Base-by-base conservation (phyloP, 805 yeast species). In the Torulaspora franciscae region DNA sequence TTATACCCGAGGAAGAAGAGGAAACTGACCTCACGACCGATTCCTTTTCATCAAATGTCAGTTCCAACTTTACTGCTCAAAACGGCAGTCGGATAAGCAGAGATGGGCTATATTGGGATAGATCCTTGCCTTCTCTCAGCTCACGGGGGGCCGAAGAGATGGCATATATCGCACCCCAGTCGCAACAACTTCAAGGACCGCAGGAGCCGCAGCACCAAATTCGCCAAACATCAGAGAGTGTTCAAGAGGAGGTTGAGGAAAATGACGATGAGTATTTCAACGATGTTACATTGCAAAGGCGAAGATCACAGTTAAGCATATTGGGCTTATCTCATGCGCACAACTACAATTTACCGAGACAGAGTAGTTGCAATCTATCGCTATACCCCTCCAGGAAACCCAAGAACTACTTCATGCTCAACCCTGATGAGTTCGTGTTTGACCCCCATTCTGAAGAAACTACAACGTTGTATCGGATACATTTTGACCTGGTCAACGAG, bases 101-200 rank as follows among this genome's bases (percentile, higher is more conserved):
- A 35, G 51, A 47, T 26, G 67, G 61, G 3, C 45, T 64, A 19
- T 64, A 53, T 44, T 64, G 68, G 68, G 68, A 64, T 42, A 57
- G 68, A 29, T 62, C 67, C 2, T 55, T 57, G n/a, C 56, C 56
- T 24, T 54, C 57, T 40, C 33, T 59, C 15, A 51, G 43, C 25
- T 29, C 46, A 3, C 14, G 45, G 10, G 26, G 43, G 25, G 25
- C 40, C 22, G 48, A 42, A 19, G 43, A 39, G 13, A 30, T 37
- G 27, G 8, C 45, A 37, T 7, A 27, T 7, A 22, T 38, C 6
- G 37, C 42, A 8, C 30, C 40, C 3, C 22, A 19, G 22, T 5
- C 22, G 22, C 22, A 19, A 19, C 22, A 19, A 5, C 22, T 19
- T 19, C 22, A 5, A 7, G 14, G 37, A 9, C 37, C 42, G n/a